Evolutionary conservation across 352 stramenopile genomes (phyloP), one percentile per base, ranked within the genome.

Genomic region (Phytophthora palmivora): DNA sequence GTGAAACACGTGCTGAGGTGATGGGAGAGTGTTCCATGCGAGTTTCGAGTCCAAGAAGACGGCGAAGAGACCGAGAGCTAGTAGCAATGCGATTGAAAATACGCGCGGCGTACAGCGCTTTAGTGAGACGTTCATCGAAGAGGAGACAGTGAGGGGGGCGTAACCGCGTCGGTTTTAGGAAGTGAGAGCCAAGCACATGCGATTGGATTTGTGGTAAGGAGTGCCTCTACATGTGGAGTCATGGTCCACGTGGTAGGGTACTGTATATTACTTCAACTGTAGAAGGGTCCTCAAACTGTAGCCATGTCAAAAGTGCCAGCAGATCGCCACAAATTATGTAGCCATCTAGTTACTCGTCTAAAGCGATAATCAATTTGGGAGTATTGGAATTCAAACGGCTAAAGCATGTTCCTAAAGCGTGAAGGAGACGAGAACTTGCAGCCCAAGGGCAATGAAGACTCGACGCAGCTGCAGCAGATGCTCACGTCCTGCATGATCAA

Each of bases 401-500:
- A n/a, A n/a, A n/a, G n/a, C 50, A 86, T 84, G 82, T 84, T 89
- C 51, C 60, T 89, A 51, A 87, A 81, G 63, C 76, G 72, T 48
- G 58, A 78, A 9, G 69, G 67, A 19, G 75, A 75, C 21, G 69
- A 75, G 53, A 64, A 69, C 47, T 53, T 73, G 56, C 69, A 78
- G 62, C 79, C 80, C 42, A 83, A 86, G 58, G 82, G 79, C 56
- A 67, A 74, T 48, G 84, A 92, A 54, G 84, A 92, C 67, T 89
- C 82, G 48, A 45, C 42, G 11, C 81, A 92, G 68, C 67, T 92
- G 37, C 68, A 89, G 67, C 87, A 92, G 64, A 92, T 92, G 84
- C 84, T 92, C 56, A 89, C 84, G 33, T 92, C 84, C 21, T 92
- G 84, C 57, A 91, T 92, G 84, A 88, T 92, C 67, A 92, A 92